A percentile compares a stretch with the other conserved stretches of the same genome.
These are phyloP conservation scores for Suhomyces taliae DNA, from an alignment of 1,139 yeast genomes.

Conservation along the genomic window DNA sequence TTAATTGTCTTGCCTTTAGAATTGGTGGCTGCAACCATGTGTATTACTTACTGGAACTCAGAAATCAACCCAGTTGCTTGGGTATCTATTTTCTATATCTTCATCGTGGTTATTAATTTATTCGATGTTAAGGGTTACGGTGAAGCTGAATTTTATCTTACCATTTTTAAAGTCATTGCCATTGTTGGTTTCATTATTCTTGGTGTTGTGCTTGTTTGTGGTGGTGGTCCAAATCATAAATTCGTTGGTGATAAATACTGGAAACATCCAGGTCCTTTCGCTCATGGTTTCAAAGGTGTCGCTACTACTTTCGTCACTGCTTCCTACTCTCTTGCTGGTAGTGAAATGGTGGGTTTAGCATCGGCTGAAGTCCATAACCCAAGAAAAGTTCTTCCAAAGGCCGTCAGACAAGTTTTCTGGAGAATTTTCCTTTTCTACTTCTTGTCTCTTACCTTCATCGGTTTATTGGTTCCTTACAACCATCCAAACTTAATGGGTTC, in stretches of 20 bases:
- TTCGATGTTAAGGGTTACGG: conserved; percentile 50
- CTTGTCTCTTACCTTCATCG: conserved; percentile 39
- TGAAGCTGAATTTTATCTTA: conserved; percentile 44
- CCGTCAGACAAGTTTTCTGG: conserved; percentile 47
- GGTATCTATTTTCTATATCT: conserved; percentile 42
- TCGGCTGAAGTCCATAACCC: conserved; percentile 85
- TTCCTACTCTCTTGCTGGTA: conserved; percentile 85
- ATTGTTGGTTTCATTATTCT: conserved; percentile 44
- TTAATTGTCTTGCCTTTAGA: conserved; percentile 45
- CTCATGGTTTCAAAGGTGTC: conserved; percentile 72
- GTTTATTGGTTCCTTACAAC: conserved; percentile 38
- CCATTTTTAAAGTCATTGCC: conserved; percentile 44
- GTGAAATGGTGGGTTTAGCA: conserved; percentile 79
- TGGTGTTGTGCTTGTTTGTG: conserved; percentile 42
- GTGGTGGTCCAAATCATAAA: conserved; percentile 47
- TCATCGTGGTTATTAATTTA: conserved; percentile 38
- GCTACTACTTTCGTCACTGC: conserved; percentile 82
- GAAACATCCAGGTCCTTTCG: conserved; percentile 49
- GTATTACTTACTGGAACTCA: conserved; percentile 43
- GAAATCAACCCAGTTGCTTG: conserved; percentile 42
- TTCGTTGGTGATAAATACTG: conserved; percentile 57
- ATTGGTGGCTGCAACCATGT: conserved; percentile 45
- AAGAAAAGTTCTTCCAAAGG: conserved; percentile 36
- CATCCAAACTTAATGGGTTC: conserved; percentile 34
- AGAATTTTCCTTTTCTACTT: conserved; percentile 43